phyloP scores from a whole-genome alignment of 2,329 filamentous ascomycete species.

The Aphanocladium album region DNA sequence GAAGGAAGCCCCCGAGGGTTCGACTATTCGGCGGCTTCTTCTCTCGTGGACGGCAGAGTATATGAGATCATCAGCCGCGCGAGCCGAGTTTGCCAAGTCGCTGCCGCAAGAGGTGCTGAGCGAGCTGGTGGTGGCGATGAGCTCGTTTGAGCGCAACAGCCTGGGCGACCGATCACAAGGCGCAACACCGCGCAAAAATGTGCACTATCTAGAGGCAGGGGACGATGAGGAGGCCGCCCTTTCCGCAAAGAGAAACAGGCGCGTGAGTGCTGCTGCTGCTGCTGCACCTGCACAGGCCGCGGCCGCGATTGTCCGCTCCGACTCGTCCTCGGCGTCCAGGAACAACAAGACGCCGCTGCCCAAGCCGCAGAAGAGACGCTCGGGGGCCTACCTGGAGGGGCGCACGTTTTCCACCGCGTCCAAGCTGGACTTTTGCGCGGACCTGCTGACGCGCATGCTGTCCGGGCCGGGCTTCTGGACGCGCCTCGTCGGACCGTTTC shows the following conservation, averaged over 20 bases:
- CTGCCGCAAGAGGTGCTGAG: slow-evolving; percentile 58
- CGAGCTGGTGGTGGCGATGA: slow-evolving; percentile 59
- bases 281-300: slow-evolving; percentile 13
- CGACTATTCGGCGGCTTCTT: slow-evolving; percentile 53
- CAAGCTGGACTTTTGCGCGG: slow-evolving; percentile 55
- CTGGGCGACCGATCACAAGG: slow-evolving; percentile 24
- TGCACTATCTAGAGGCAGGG: slow-evolving; percentile 44
- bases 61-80: slow-evolving; percentile 51
- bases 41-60: slow-evolving; percentile 60
- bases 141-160: slow-evolving; percentile 42
- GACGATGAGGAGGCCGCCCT: slow-evolving; percentile 35
- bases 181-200: slow-evolving; percentile 37
- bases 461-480: slow-evolving; percentile 63
- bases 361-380: slow-evolving; percentile 33
- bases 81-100: slow-evolving; percentile 54
- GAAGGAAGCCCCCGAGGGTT: slow-evolving; percentile 57
- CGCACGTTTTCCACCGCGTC: slow-evolving; percentile 31
- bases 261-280: too few species aligned
- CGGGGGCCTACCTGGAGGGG: slow-evolving; percentile 29
- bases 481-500: slow-evolving; percentile 58
- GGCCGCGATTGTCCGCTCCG: slow-evolving; percentile 14
- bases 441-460: slow-evolving; percentile 55
- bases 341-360: slow-evolving; percentile 25
- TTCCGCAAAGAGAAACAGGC: slow-evolving; percentile 37
- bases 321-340: slow-evolving; percentile 20